phyloP scores from a whole-genome alignment of 1,139 yeast genomes.

The Wickerhamomyces sp. region DNA sequence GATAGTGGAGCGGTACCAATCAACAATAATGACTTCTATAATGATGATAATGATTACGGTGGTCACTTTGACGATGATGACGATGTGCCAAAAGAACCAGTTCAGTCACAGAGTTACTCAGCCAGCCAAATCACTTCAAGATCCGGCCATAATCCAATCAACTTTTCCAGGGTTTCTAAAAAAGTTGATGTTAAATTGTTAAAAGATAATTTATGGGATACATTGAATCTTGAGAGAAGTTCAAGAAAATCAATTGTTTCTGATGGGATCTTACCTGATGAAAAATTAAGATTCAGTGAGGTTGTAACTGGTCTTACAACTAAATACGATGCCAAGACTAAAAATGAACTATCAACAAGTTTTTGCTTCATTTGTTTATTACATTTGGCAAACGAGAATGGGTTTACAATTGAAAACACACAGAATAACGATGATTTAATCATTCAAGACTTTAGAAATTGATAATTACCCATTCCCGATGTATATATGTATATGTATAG shows the following conservation, averaged over 20 bases:
- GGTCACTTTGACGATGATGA: conserved; percentile 8
- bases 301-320: conserved; percentile 35
- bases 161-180: conserved; percentile 77
- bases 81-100: conserved; percentile 4
- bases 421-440: conserved; percentile 52
- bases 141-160: conserved; percentile 30
- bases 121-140: conserved; percentile 20
- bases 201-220: conserved; percentile 80
- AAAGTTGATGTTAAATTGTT: conserved; percentile 75
- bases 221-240: conserved; percentile 30
- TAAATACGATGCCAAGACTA: conserved; percentile 45
- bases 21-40: conserved; percentile 26
- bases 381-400: conserved; percentile 89
- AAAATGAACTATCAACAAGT: conserved; percentile 74
- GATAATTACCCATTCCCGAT: neutral
- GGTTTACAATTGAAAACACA: conserved; percentile 54
- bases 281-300: conserved; percentile 19
- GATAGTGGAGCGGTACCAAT: conserved; percentile 27
- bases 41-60: conserved; percentile 17
- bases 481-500: no score
- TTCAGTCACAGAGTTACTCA: conserved; percentile 9
- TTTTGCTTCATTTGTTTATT: conserved; percentile 82
- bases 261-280: conserved; percentile 2
- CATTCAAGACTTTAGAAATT: conserved; percentile 10
- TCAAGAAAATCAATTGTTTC: conserved; percentile 7